Evolutionary conservation across 2,329 filamentous ascomycete species (phyloP).

Genomic region (Talaromyces sp.): DNA sequence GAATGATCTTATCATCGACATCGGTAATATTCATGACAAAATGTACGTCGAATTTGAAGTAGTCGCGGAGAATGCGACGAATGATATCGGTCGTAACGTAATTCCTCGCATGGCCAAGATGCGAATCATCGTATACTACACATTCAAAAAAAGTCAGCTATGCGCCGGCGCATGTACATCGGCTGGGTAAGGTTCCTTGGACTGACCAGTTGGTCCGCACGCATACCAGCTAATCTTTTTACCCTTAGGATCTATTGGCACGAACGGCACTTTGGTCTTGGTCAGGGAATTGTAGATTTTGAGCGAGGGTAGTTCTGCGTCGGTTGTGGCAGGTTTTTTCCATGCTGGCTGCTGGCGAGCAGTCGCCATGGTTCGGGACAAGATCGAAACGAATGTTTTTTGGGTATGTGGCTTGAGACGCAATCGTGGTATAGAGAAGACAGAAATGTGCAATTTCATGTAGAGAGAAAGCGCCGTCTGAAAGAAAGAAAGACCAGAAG

Average conservation of each 20-base stretch:
- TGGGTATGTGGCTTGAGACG: conserved; percentile 8
- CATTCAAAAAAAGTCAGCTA: conserved; percentile 42
- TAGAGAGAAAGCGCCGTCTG: neutral
- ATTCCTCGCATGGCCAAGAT: conserved; percentile 80
- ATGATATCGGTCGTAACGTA: conserved; percentile 90
- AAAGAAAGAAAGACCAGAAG: neutral
- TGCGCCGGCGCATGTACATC: conserved; percentile 54
- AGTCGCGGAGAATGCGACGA: conserved; percentile 74
- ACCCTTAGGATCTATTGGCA: conserved; percentile 65
- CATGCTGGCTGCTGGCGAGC: conserved; percentile 42
- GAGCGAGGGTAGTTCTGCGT: conserved; percentile 52
- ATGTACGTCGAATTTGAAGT: conserved; percentile 76
- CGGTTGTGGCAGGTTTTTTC: conserved; percentile 37
- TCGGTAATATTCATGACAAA: conserved; percentile 96
- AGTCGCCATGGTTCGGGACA: conserved; percentile 24
- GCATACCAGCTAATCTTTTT: conserved; percentile 79
- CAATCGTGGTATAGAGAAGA: neutral
- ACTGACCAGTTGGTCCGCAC: conserved; percentile 68
- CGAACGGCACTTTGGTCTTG: conserved; percentile 68
- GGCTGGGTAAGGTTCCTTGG: neutral
- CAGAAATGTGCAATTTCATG: conserved; percentile 1
- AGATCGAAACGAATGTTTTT: conserved; percentile 2
- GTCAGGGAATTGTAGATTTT: conserved; percentile 80
- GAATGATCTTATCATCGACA: conserved; percentile 71
- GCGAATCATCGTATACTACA: conserved; percentile 67